Evolutionary conservation across 1,284 basidiomycete genomes (phyloP).

Genomic region (Phaffia rhodozyma): DNA sequence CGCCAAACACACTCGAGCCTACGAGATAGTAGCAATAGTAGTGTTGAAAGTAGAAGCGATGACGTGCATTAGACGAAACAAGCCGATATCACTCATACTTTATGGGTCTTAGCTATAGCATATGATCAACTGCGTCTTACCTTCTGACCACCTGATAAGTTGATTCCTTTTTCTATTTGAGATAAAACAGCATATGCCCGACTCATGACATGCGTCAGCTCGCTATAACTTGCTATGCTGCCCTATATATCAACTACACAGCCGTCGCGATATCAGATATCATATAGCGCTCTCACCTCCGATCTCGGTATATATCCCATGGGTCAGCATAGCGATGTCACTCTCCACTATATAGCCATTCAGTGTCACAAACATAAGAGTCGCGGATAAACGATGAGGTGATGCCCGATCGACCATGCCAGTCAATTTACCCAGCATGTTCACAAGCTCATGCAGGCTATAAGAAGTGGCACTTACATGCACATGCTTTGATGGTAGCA

Average conservation of each 20-base stretch:
- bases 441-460: neutral
- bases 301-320: constrained; percentile 47
- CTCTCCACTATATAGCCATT: neutral
- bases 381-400: neutral
- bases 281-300: constrained; percentile 40
- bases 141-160: constrained; percentile 23
- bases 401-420: constrained; percentile 5
- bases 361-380: neutral
- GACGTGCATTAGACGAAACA: too few relatives aligned
- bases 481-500: constrained; percentile 24
- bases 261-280: too few relatives aligned
- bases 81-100: too few relatives aligned
- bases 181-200: neutral
- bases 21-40: constrained; percentile 19
- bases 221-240: neutral
- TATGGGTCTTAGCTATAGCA: too few relatives aligned
- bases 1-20: constrained; percentile 66
- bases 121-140: constrained; percentile 1
- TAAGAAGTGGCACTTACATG: constrained; percentile 10
- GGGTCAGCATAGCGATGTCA: constrained; percentile 23
- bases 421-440: neutral
- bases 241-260: neutral
- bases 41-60: neutral
- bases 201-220: too few relatives aligned
- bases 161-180: constrained; percentile 42